Conservation (phyloP, 352 stramenopile genomes). For the Peronospora destructor region DNA sequence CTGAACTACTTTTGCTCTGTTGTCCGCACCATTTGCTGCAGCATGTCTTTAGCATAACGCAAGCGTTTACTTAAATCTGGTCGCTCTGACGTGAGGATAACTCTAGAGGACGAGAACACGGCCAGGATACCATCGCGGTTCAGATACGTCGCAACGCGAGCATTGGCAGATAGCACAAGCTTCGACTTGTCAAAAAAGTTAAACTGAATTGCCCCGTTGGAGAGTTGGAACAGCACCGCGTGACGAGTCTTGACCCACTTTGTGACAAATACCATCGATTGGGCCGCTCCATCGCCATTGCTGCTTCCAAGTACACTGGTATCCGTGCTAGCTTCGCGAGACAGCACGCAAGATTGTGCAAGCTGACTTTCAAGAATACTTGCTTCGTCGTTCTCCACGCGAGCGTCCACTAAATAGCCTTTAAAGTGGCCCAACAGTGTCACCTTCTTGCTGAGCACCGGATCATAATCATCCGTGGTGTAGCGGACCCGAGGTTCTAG, state of each 20-base stretch:
- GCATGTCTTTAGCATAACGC: conserved; percentile 94
- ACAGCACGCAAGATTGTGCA: conserved; percentile 19
- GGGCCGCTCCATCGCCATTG: conserved; percentile 2
- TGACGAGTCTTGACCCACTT: conserved; percentile 98
- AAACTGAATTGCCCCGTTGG: conserved; percentile 92
- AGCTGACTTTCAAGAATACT: conserved; percentile 41
- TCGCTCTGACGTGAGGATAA: conserved; percentile 52
- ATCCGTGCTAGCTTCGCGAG: conserved; percentile 22
- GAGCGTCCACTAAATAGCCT: conserved; percentile 91
- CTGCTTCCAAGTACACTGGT: conserved; percentile 10
- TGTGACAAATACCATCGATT: conserved; percentile 90
- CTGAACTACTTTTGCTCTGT: conserved; percentile 22
- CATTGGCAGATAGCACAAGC: conserved; percentile 89
- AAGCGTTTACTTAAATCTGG: conserved; percentile 71
- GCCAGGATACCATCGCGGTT: conserved; percentile 67
- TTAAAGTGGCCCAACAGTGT: conserved; percentile 97
- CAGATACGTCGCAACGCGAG: conserved; percentile 85
- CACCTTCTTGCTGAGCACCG: conserved; percentile 94
- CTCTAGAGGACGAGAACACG: conserved; percentile 43
- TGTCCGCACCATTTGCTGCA: conserved; percentile 86
- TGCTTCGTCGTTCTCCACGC: conserved; percentile 44
- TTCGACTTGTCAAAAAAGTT: conserved; percentile 97
- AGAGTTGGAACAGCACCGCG: conserved; percentile 96
- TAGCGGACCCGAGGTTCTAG: conserved; percentile 36
- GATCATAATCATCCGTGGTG: conserved; percentile 67